A percentile compares a stretch with the other conserved stretches of the same genome.
These are phyloP conservation scores for Auriscalpium orientale DNA, from an alignment of 768 basidiomycete species.

Conservation along the genomic window DNA sequence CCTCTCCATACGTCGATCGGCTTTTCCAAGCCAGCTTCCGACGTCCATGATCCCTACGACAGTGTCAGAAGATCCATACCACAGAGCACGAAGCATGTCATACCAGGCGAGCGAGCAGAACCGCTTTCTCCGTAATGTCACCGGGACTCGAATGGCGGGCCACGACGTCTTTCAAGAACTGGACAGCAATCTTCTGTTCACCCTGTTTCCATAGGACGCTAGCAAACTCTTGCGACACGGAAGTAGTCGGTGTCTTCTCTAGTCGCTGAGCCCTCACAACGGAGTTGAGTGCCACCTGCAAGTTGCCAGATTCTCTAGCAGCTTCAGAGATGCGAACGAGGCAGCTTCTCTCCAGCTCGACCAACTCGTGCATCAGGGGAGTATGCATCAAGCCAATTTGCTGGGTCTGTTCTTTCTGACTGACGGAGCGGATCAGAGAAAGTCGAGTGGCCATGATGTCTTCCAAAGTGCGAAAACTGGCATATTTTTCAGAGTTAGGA, in stretches of 20 bases:
- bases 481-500: slow-evolving; percentile 10
- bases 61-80: background rate
- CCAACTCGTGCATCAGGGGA: slow-evolving; percentile 41
- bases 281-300: slow-evolving; percentile 83
- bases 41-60: slow-evolving; percentile 80
- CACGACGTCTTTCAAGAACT: slow-evolving; percentile 47
- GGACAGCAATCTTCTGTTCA: slow-evolving; percentile 79
- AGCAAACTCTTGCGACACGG: slow-evolving; percentile 75
- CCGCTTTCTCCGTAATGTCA: slow-evolving; percentile 23
- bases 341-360: slow-evolving; percentile 59
- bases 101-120: slow-evolving; percentile 61
- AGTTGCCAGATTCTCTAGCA: slow-evolving; percentile 59
- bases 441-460: slow-evolving; percentile 73
- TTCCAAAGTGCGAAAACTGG: slow-evolving; percentile 71
- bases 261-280: slow-evolving; percentile 68
- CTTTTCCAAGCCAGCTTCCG: slow-evolving; percentile 78
- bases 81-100: slow-evolving; percentile 15
- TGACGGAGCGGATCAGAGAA: slow-evolving; percentile 67
- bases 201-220: slow-evolving; percentile 84
- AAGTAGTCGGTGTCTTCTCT: slow-evolving; percentile 36
- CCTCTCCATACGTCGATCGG: slow-evolving; percentile 59
- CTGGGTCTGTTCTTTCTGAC: slow-evolving; percentile 62
- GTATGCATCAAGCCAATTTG: slow-evolving; percentile 67
- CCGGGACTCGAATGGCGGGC: slow-evolving; percentile 15
- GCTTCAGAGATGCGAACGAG: slow-evolving; percentile 64